These are phyloP conservation scores for Noccaea bulbosa DNA, from an alignment of 345 rosid genomes.

Conservation along the genomic window DNA sequence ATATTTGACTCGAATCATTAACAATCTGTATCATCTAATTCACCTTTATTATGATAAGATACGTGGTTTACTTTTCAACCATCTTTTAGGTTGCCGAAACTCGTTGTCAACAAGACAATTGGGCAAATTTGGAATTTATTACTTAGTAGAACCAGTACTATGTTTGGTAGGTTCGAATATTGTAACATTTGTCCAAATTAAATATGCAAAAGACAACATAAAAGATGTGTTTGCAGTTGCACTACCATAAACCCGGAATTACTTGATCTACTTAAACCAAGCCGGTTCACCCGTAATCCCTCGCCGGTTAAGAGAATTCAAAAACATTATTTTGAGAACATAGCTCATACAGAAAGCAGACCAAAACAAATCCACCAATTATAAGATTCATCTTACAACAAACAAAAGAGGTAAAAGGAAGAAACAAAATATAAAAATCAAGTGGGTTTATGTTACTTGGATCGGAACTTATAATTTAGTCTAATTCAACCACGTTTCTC, in stretches of 20 bases:
- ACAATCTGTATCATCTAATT: conserved; percentile 7
- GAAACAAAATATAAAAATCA: neutral
- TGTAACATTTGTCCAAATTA: neutral
- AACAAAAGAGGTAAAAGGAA: neutral
- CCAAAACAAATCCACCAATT: conserved; percentile 6
- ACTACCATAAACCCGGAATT: no score
- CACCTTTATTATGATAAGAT: neutral
- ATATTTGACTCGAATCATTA: neutral
- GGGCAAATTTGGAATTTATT: neutral
- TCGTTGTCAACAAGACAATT: neutral
- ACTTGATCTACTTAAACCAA: neutral
- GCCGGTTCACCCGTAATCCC: neutral
- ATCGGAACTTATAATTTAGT: neutral
- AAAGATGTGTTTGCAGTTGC: no score
- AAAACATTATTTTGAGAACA: conserved; percentile 8
- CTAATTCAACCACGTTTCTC: conserved; percentile 25
- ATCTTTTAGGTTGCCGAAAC: neutral
- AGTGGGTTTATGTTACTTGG: conserved; percentile 15
- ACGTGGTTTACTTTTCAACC: no score
- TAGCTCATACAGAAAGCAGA: neutral
- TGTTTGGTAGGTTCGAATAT: neutral
- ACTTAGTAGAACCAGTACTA: neutral
- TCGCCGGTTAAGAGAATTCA: neutral
- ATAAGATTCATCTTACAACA: neutral
- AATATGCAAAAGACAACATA: no score